Base-by-base conservation (phyloP, 352 stramenopile genomes). In the Phytopythium sindhum region DNA sequence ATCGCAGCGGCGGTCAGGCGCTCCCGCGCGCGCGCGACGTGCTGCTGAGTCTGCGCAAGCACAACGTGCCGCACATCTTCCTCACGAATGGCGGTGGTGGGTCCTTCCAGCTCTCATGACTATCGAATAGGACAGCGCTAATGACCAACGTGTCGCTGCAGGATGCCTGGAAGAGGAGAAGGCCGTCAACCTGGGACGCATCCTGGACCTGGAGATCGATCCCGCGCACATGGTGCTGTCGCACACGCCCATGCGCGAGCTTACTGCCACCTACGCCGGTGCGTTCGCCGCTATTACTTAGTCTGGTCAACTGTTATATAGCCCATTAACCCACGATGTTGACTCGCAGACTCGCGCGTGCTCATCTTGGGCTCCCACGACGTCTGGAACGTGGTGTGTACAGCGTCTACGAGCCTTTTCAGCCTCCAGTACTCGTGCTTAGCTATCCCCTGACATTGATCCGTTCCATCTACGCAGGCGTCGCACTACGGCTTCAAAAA, bases 191-290 rank as follows among this genome's bases (percentile, higher is more conserved):
- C 64, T 97, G 9, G 83, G 84, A 29, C 69, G 80, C 1, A 61
- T 84, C 15, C 70, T 96, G 50, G 72, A 88, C 45, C 21, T 87
- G 41, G 35, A 72, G n/a, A 89, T 97, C 24, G 68, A 93, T 23
- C 73, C 77, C 3, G 61, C 78, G 61, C 86, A 96, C 55, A 84
- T 96, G 80, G 76, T 96, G 26, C 72, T 96, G 31, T 96, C 89
- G 28, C 91, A 97, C 65, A 96, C 88, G 47, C 91, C 91, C 10
- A 97, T 97, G 89, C 84, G 83, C 2, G 78, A 89, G 61, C 74
- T 97, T 23, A 75, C 74, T 7, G 70, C 78, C 21, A 74, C 69
- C 5, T 97, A 88, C 53, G 75, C 69, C 66, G 77, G 86, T 81
- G 61, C 56, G 69, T 65, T 37, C 17, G 23, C 48, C 3, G 21